Evolutionary conservation across 768 basidiomycete species (phyloP).

Genomic region (Calocera viscosa): DNA sequence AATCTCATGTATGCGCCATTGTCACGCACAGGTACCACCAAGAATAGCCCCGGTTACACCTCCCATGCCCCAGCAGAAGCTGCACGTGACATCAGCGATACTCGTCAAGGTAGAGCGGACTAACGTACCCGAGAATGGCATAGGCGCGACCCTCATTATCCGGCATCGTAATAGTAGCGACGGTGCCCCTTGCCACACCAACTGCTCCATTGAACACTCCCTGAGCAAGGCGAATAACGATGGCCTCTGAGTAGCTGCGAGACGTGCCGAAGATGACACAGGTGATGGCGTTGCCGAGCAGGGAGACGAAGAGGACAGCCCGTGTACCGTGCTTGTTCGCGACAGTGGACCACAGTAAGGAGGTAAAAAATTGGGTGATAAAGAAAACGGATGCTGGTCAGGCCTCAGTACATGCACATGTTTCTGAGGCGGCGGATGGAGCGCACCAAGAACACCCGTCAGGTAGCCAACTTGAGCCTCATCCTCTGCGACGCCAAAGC

Average conservation of each 20-base stretch:
- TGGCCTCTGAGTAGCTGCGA: constrained; percentile 62
- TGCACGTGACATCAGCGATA: constrained; percentile 22
- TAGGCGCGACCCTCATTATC: constrained; percentile 93
- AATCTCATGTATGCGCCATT: constrained; percentile 14
- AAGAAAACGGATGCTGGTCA: constrained; percentile 67
- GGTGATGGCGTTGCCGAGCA: constrained; percentile 73
- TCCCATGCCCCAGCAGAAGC: constrained; percentile 93
- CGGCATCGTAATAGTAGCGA: constrained; percentile 75
- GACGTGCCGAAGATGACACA: constrained; percentile 69
- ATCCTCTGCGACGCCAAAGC: constrained; percentile 57
- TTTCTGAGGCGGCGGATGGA: constrained; percentile 14
- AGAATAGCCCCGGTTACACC: constrained; percentile 84
- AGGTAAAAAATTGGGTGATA: constrained; percentile 90
- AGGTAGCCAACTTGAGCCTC: constrained; percentile 82
- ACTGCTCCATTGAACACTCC: constrained; percentile 89
- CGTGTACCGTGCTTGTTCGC: constrained; percentile 85
- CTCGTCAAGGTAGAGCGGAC: constrained; percentile 1
- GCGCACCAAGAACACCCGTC: constrained; percentile 69
- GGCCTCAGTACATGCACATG: constrained; percentile 13
- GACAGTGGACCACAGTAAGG: constrained; percentile 90
- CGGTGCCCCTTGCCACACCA: constrained; percentile 82
- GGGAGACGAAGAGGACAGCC: constrained; percentile 67
- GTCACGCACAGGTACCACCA: constrained; percentile 61
- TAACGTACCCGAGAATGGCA: constrained; percentile 66
- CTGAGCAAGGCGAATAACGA: constrained; percentile 75